These are phyloP conservation scores for Candida ortonii DNA, from an alignment of 805 yeast species.

Conservation along the genomic window DNA sequence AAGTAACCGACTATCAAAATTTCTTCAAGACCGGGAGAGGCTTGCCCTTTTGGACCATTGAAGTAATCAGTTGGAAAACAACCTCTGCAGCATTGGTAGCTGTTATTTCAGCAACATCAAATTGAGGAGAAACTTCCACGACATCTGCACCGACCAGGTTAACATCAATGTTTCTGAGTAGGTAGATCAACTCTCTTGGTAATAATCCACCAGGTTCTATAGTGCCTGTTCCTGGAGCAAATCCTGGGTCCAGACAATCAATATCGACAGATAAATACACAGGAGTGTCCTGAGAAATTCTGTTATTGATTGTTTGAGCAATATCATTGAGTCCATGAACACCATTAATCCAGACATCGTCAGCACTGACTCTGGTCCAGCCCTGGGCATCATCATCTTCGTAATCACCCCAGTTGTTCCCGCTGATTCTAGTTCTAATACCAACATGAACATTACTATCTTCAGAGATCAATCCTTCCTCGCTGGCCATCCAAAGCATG, in stretches of 20 bases:
- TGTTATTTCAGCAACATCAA: slow-evolving; percentile 63
- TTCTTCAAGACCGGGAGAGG: slow-evolving; percentile 18
- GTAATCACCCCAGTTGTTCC: slow-evolving; percentile 56
- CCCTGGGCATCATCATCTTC: slow-evolving; percentile 66
- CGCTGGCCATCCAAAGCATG: slow-evolving; percentile 77
- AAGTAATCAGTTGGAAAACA: slow-evolving; percentile 66
- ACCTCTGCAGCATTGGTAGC: slow-evolving; percentile 70
- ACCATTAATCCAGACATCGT: slow-evolving; percentile 70
- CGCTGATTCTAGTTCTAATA: slow-evolving; percentile 68
- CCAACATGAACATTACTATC: slow-evolving; percentile 71
- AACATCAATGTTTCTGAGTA: slow-evolving; percentile 46
- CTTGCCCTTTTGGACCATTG: slow-evolving; percentile 60
- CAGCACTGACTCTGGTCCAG: slow-evolving; percentile 67
- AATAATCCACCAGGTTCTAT: slow-evolving; percentile 59
- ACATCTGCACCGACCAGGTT: slow-evolving; percentile 54
- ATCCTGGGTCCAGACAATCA: slow-evolving; percentile 58
- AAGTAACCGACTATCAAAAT: background rate
- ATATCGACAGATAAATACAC: slow-evolving; percentile 79
- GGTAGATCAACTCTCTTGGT: slow-evolving; percentile 51
- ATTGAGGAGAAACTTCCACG: slow-evolving; percentile 62
- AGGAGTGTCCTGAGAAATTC: slow-evolving; percentile 62
- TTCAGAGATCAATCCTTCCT: slow-evolving; percentile 61
- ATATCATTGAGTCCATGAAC: slow-evolving; percentile 47
- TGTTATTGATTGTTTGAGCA: slow-evolving; percentile 46
- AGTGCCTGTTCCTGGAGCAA: slow-evolving; percentile 58